Conservation (phyloP, 768 basidiomycete species). For the Rhodocollybia butyracea region DNA sequence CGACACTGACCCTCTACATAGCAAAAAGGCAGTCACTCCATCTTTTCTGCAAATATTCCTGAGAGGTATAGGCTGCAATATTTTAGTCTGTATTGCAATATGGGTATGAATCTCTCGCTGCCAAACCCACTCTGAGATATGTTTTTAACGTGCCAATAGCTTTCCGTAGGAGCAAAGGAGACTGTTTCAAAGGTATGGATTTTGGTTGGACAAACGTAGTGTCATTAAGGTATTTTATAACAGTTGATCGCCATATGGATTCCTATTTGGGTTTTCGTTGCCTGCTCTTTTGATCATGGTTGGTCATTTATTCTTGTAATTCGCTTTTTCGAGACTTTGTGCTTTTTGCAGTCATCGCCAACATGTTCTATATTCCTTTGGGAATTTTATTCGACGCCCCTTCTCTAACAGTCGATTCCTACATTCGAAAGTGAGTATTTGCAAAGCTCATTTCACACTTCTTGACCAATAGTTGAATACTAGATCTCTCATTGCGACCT, state of each 20-base stretch:
- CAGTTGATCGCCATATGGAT: constrained; percentile 67
- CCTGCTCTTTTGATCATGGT: constrained; percentile 73
- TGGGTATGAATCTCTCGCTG: no score
- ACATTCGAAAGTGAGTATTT: constrained; percentile 57
- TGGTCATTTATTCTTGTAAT: constrained; percentile 12
- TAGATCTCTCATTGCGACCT: constrained; percentile 62
- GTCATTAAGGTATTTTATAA: not conserved
- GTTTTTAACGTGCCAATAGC: constrained; percentile 32
- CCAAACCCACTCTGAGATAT: no score
- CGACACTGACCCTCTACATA: constrained; percentile 16
- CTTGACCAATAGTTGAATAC: not conserved
- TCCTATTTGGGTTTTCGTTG: constrained; percentile 76
- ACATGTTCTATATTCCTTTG: constrained; percentile 73
- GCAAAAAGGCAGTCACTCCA: constrained; percentile 61
- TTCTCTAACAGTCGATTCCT: constrained; percentile 48
- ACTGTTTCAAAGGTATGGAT: constrained; percentile 61
- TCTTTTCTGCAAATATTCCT: constrained; percentile 72
- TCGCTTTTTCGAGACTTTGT: not conserved
- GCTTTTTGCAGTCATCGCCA: constrained; percentile 55
- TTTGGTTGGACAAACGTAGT: not conserved
- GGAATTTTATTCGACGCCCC: constrained; percentile 61
- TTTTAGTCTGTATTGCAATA: constrained; percentile 69
- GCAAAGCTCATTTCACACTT: not conserved
- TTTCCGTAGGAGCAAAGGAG: constrained; percentile 64
- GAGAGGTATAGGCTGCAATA: constrained; percentile 73